Evolutionary conservation across 345 rosid genomes (phyloP).

Genomic region (Acer campestre): DNA sequence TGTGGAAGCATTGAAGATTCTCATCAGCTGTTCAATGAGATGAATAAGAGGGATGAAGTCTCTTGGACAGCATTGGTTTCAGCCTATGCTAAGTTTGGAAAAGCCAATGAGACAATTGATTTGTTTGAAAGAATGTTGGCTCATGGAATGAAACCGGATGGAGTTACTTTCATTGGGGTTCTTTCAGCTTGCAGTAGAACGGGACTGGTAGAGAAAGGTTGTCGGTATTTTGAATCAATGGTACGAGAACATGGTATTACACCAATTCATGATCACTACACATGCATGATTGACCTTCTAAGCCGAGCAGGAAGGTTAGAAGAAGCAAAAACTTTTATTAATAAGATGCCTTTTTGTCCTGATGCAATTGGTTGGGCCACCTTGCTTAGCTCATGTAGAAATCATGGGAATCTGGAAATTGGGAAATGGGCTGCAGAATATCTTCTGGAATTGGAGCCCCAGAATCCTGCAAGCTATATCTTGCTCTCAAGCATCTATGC

Average conservation of each 20-base stretch:
- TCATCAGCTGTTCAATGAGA: constrained; percentile 60
- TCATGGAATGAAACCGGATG: constrained; percentile 78
- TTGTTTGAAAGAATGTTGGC: constrained; percentile 76
- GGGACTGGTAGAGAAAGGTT: constrained; percentile 82
- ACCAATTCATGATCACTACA: constrained; percentile 69
- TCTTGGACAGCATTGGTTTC: constrained; percentile 95
- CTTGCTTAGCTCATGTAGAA: constrained; percentile 84
- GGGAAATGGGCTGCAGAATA: constrained; percentile 89
- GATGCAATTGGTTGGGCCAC: constrained; percentile 89
- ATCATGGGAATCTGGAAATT: constrained; percentile 61
- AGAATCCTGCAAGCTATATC: constrained; percentile 78
- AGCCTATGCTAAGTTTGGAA: constrained; percentile 85
- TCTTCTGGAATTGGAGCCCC: constrained; percentile 74
- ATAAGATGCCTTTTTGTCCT: constrained; percentile 73
- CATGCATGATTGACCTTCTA: constrained; percentile 93
- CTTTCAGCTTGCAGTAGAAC: constrained; percentile 95
- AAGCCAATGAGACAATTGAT: constrained; percentile 69
- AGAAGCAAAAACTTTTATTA: constrained; percentile 73
- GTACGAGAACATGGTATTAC: constrained; percentile 52
- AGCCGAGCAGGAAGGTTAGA: constrained; percentile 86
- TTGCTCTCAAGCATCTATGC: constrained; percentile 81
- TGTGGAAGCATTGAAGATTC: constrained; percentile 81
- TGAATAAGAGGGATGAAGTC: constrained; percentile 75
- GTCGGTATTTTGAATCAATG: constrained; percentile 68
- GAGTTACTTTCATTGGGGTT: constrained; percentile 82